Evolutionary conservation across 805 yeast genomes (phyloP).

Genomic region (Yamadazyma olivae): DNA sequence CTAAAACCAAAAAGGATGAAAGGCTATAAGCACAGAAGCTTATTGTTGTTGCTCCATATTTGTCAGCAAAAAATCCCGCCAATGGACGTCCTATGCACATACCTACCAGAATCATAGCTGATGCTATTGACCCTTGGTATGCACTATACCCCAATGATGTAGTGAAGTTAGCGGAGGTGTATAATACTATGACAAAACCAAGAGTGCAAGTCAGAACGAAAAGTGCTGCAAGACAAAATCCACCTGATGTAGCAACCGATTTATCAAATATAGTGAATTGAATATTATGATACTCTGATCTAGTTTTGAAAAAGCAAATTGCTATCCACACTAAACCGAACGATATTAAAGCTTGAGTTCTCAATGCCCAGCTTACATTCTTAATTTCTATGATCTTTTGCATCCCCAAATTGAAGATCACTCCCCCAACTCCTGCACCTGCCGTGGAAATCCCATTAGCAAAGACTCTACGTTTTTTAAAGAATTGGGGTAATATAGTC

Average conservation of each 20-base stretch:
- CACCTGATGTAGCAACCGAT: conserved; percentile 35
- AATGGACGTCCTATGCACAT: conserved; percentile 52
- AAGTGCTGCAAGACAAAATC: conserved; percentile 38
- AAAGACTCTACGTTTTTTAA: conserved; percentile 55
- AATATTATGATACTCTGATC: conserved; percentile 10
- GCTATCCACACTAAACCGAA: conserved; percentile 20
- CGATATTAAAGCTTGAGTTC: conserved; percentile 42
- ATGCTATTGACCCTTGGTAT: conserved; percentile 52
- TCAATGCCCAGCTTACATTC: conserved; percentile 48
- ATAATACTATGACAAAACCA: conserved; percentile 59
- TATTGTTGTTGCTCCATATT: conserved; percentile 48
- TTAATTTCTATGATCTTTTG: conserved; percentile 34
- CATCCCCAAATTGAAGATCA: conserved; percentile 46
- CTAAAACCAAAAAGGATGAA: conserved; percentile 27
- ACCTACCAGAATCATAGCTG: conserved; percentile 61
- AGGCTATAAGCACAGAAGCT: conserved; percentile 19
- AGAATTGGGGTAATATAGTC: conserved; percentile 66
- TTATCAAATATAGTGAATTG: conserved; percentile 36
- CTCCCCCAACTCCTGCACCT: conserved; percentile 53
- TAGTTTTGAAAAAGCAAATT: conserved; percentile 13
- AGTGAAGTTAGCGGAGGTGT: conserved; percentile 58
- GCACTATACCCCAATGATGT: conserved; percentile 54
- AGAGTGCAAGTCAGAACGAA: conserved; percentile 48
- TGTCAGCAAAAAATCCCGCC: conserved; percentile 49
- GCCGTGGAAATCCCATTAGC: conserved; percentile 46